Evolutionary conservation across 768 basidiomycete genomes (phyloP).

Genomic region (Astraeus odoratus): DNA sequence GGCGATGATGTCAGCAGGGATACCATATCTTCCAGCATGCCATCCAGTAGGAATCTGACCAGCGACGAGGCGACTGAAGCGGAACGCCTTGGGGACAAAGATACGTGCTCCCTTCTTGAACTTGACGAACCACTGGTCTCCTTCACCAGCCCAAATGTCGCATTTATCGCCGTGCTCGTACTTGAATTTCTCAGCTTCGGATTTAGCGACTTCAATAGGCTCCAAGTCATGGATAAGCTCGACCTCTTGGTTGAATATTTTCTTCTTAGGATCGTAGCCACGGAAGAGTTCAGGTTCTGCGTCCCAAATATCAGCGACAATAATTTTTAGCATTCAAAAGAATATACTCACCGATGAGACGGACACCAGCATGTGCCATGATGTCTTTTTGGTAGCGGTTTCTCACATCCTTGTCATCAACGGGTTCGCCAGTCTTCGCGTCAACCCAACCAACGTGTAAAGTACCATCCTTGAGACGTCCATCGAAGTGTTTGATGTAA

Average conservation of each 20-base stretch:
- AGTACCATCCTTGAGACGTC: constrained; percentile 86
- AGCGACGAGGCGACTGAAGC: constrained; percentile 89
- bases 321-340: neutral
- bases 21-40: constrained; percentile 94
- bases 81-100: constrained; percentile 90
- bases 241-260: constrained; percentile 95
- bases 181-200: constrained; percentile 93
- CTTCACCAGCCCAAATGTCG: constrained; percentile 88
- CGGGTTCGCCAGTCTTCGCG: constrained; percentile 84
- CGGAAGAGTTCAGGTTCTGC: constrained; percentile 96
- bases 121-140: constrained; percentile 96
- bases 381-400: constrained; percentile 94
- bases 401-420: constrained; percentile 96
- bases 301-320: constrained; percentile 7
- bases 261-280: constrained; percentile 96
- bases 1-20: constrained; percentile 91
- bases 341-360: constrained; percentile 74
- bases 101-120: constrained; percentile 97
- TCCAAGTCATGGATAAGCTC: constrained; percentile 96
- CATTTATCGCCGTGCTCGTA: constrained; percentile 94
- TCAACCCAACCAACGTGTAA: constrained; percentile 99
- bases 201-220: constrained; percentile 86
- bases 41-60: constrained; percentile 98
- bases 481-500: constrained; percentile 97
- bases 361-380: constrained; percentile 83